Evolutionary conservation across 2,329 filamentous ascomycete genomes (phyloP), one percentile per base, ranked within the genome.

Genomic region (Rhynchosporium agropyri): DNA sequence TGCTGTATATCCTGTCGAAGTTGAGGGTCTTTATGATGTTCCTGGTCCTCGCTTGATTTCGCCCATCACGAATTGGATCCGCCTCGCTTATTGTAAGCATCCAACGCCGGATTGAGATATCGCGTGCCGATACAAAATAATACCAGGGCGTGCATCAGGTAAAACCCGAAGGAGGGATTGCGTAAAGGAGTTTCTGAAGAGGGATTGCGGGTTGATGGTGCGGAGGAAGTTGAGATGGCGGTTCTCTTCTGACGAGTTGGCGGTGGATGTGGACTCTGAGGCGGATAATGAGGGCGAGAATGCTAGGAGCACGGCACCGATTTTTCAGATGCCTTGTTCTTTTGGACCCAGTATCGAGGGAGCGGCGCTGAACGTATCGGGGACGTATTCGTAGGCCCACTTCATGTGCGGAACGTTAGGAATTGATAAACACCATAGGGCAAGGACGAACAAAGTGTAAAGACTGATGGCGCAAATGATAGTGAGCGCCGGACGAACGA

Each of bases 91-190:
- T 40, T 36, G 5, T 15, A 56, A 36, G n/a, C 15, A 4, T 9
- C 50, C 51, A 50, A 55, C 3, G 54, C 58, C 5, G 36, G 46
- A 7, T 15, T 31, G 8, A 61, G 12, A 7, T 58, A 28, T 6
- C 48, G 38, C 26, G 62, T 64, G n/a, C 62, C 62, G 4, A 64
- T 29, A 13, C 43, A 53, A 20, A 64, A 64, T 1, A 64, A 54
- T 5, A 64, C 62, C 7, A 54, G 58, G 12, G 58, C 62, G n/a
- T 64, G 62, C 53, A 64, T 58, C 20, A 64, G 51, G 10, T 64
- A 64, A 6, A 64, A 56, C 0, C 53, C 54, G 29, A 58, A 64
- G 13, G 45, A 58, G 48, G 28, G 61, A 64, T 38, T 58, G 62
- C 12, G 54, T 36, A 31, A 64, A 45, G 38, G 29, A 10, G 46